Conservation (phyloP, 352 stramenopile genomes). For the Pythium apleroticum region DNA sequence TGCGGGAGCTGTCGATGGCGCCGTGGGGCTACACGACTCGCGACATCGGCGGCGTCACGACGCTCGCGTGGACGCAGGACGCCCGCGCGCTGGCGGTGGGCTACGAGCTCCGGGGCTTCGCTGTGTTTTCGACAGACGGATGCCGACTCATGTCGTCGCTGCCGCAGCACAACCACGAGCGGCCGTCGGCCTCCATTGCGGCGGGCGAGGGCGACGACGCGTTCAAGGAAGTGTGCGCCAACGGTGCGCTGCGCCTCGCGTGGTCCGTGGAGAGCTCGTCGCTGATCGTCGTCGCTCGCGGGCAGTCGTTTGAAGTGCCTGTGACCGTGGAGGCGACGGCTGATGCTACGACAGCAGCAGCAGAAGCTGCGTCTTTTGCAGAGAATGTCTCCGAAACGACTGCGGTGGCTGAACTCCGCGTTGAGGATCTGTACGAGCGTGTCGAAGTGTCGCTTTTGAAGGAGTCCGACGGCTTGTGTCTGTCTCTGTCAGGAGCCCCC, state of each 20-base stretch:
- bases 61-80: slow-evolving; percentile 70
- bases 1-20: slow-evolving; percentile 59
- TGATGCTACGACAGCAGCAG: background rate
- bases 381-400: background rate
- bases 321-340: background rate
- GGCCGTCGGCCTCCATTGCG: slow-evolving; percentile 19
- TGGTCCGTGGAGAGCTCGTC: slow-evolving; percentile 66
- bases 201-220: slow-evolving; percentile 6
- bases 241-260: slow-evolving; percentile 55
- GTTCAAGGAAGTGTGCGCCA: slow-evolving; percentile 57
- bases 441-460: slow-evolving; percentile 58
- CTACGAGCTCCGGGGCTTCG: slow-evolving; percentile 73
- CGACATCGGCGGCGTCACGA: slow-evolving; percentile 59
- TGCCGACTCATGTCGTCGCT: slow-evolving; percentile 84
- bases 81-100: slow-evolving; percentile 58
- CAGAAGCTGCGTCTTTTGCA: background rate
- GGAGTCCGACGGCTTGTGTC: slow-evolving; percentile 64
- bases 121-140: slow-evolving; percentile 76
- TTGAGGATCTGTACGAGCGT: slow-evolving; percentile 40
- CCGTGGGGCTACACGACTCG: slow-evolving; percentile 59
- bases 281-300: slow-evolving; percentile 60
- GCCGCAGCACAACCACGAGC: slow-evolving; percentile 71
- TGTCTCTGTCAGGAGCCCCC: slow-evolving; percentile 75
- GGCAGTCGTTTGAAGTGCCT: slow-evolving; percentile 41
- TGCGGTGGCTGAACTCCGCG: background rate